These are phyloP conservation scores for Leptosphaerulina australis DNA, from an alignment of 2,329 filamentous ascomycete genomes.

Conservation along the genomic window DNA sequence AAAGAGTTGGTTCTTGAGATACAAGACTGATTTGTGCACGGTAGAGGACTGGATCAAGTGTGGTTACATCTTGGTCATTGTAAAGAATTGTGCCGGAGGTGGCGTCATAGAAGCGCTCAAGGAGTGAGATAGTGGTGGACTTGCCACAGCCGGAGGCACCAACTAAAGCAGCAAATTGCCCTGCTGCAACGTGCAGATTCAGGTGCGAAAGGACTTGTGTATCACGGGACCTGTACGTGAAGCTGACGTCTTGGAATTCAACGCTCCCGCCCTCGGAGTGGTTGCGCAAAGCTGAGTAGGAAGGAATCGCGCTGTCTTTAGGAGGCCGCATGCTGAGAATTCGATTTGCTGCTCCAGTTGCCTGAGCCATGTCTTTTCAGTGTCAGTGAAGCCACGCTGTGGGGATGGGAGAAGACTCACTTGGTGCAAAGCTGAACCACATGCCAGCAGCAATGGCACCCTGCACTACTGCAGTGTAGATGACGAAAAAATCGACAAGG, in stretches of 20 bases:
- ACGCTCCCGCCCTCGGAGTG: constrained; percentile 53
- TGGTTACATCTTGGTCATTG: constrained; percentile 47
- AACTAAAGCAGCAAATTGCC: constrained; percentile 73
- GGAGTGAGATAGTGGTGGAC: constrained; percentile 85
- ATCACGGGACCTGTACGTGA: constrained; percentile 87
- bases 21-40: constrained; percentile 53
- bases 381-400: not conserved
- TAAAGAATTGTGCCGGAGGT: constrained; percentile 74
- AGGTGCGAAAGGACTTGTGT: constrained; percentile 66
- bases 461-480: constrained; percentile 60
- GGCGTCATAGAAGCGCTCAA: constrained; percentile 95
- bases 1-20: constrained; percentile 55
- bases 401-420: constrained; percentile 22
- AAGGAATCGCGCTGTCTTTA: constrained; percentile 8
- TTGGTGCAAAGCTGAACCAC: constrained; percentile 56
- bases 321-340: constrained; percentile 44
- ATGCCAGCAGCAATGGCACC: constrained; percentile 47
- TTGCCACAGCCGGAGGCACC: constrained; percentile 85
- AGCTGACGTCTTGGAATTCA: constrained; percentile 92
- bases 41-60: constrained; percentile 47
- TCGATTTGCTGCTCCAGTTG: constrained; percentile 46
- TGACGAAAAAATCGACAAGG: constrained; percentile 57
- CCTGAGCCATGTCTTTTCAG: constrained; percentile 42
- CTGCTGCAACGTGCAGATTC: constrained; percentile 57
- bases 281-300: constrained; percentile 20